Conservation (phyloP, 2,329 filamentous ascomycete genomes). For the Coniosporium tulheliwenetii region DNA sequence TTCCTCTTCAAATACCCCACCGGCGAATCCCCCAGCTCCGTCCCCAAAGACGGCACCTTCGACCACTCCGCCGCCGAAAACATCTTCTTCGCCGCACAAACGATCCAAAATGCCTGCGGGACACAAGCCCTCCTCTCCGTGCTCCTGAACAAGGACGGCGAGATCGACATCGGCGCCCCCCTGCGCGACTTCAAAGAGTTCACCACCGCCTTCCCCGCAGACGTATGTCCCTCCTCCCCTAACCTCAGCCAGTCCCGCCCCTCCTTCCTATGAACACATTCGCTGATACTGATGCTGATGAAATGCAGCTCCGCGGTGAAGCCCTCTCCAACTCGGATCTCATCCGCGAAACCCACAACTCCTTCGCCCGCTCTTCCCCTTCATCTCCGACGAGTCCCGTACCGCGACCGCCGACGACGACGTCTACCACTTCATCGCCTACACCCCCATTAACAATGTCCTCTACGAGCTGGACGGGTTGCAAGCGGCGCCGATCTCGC, state of each 20-base stretch:
- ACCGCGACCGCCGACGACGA: slow-evolving; percentile 63
- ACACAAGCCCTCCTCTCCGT: slow-evolving; percentile 90
- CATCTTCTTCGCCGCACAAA: slow-evolving; percentile 91
- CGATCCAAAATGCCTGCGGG: slow-evolving; percentile 96
- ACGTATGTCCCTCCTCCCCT: slow-evolving; percentile 17
- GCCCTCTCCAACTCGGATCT: slow-evolving; percentile 50
- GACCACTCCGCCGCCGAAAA: slow-evolving; percentile 59
- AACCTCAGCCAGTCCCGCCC: not conserved
- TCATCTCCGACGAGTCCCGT: slow-evolving; percentile 76
- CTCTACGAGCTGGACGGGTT: slow-evolving; percentile 94
- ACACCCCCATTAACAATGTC: slow-evolving; percentile 62
- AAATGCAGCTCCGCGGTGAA: slow-evolving; percentile 46
- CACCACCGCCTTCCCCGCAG: slow-evolving; percentile 61
- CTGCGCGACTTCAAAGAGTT: slow-evolving; percentile 76
- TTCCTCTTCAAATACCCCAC: slow-evolving; percentile 97
- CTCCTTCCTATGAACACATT: not conserved
- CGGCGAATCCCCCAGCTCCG: slow-evolving; percentile 45
- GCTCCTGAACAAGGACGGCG: slow-evolving; percentile 64
- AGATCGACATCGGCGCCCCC: slow-evolving; percentile 56
- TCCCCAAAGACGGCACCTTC: slow-evolving; percentile 67
- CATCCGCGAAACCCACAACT: slow-evolving; percentile 61
- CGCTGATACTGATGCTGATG: not conserved
- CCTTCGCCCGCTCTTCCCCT: slow-evolving; percentile 81
- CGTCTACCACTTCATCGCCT: slow-evolving; percentile 95
- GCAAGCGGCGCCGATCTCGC: slow-evolving; percentile 80